Evolutionary conservation across 495 filamentous ascomycete species (phyloP), one percentile per base, ranked within the genome.

Genomic region (Penicillium silybi): DNA sequence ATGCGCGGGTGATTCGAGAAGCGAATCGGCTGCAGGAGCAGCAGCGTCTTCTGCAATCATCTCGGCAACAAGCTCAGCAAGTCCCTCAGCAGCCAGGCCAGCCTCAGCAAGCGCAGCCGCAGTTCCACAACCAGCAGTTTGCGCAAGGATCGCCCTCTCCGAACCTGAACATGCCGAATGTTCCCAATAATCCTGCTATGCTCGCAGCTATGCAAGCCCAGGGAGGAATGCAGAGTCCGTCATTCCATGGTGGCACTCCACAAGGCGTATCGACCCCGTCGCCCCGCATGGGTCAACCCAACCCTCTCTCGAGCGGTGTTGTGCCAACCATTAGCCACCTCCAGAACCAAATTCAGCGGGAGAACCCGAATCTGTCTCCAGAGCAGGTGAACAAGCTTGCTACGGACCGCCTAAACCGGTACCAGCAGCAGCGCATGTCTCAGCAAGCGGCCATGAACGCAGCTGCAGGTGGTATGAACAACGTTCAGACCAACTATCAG

Each of bases 361-460:
- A 58, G 41, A 75, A 86, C 48, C 85, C 85, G 0, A 75, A 75
- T 47, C 69, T 82, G 37, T 70, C 79, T 6, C 69, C 74, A 0
- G 84, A 88, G 32, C 77, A 83, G 53, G 74, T 86, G 22, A 78
- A 70, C 47, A 79, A 81, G 43, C 54, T 87, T 44, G 80, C 84
- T 4, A 82, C 77, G 7, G 80, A 86, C n/a, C 73, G 80, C 50
- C 59, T 87, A 13, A 71, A 77, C 60, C 66, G 73, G 53, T 68
- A 76, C 42, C 78, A 71, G 68, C 79, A 82, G 47, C 74, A 77
- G 52, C 75, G 71, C 50, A 73, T 81, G 54, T 71, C 73, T 3
- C 80, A 66, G 32, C 63, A 82, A 55, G 73, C 75, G 6, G 85
- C 87, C 2, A 85, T 89, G 78, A 83, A 79, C 67, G 80, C 85